Evolutionary conservation across 441 rosid species (phyloP).

Genomic region (Adansonia madagascariensis): DNA sequence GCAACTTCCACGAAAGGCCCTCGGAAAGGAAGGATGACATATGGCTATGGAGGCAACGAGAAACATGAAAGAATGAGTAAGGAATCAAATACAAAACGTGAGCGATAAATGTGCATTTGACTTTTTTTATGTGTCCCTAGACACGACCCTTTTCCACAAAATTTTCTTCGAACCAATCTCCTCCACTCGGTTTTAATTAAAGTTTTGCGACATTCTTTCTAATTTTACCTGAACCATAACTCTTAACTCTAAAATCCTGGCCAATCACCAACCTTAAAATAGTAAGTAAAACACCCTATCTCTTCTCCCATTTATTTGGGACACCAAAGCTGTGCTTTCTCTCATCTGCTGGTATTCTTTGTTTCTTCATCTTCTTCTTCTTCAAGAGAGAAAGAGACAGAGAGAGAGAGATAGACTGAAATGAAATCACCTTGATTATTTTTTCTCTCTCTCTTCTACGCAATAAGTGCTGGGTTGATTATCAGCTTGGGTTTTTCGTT

Average conservation of each 20-base stretch:
- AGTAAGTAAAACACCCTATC: not conserved
- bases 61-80: not conserved
- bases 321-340: not conserved
- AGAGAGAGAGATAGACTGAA: slow-evolving; percentile 19
- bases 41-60: not conserved
- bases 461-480: slow-evolving; percentile 13
- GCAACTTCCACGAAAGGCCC: too few relatives aligned
- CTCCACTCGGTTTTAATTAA: slow-evolving; percentile 31
- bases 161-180: slow-evolving; percentile 24
- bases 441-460: slow-evolving; percentile 15
- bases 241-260: not conserved
- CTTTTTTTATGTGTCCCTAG: slow-evolving; percentile 19
- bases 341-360: not conserved
- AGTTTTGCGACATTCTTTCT: slow-evolving; percentile 10
- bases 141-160: slow-evolving; percentile 4
- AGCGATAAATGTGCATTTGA: not conserved
- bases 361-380: slow-evolving; percentile 1
- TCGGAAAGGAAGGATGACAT: too few relatives aligned
- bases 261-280: not conserved
- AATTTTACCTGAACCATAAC: slow-evolving; percentile 1
- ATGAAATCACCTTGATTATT: not conserved
- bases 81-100: not conserved
- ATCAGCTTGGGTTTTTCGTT: not conserved
- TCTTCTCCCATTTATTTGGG: slow-evolving; percentile 23
- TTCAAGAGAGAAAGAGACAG: slow-evolving; percentile 6